These are phyloP conservation scores for Colletotrichum sp. DNA, from an alignment of 2,329 filamentous ascomycete genomes.

Conservation along the genomic window DNA sequence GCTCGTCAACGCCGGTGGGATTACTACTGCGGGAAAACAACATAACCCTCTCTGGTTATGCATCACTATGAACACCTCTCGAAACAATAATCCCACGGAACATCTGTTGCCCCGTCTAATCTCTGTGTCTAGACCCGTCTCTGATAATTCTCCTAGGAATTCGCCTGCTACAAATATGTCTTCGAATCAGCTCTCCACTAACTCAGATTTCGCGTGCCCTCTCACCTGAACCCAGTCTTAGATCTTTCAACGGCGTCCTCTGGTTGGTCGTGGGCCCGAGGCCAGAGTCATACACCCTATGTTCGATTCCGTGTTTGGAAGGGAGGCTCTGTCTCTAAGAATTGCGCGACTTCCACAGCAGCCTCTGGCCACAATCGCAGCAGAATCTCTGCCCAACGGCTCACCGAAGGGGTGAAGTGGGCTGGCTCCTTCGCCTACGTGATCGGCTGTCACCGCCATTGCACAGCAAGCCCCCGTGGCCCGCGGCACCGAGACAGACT, in stretches of 20 bases:
- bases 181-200: background rate
- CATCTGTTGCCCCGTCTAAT: background rate
- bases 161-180: background rate
- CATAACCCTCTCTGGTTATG: no score
- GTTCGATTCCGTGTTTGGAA: slow-evolving; percentile 22
- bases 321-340: slow-evolving; percentile 18
- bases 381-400: slow-evolving; percentile 28
- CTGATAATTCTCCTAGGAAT: background rate
- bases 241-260: slow-evolving; percentile 18
- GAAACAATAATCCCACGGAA: background rate
- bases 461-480: slow-evolving; percentile 34
- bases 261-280: slow-evolving; percentile 28
- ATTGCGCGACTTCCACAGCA: slow-evolving; percentile 24
- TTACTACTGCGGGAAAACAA: background rate
- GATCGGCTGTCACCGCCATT: slow-evolving; percentile 34
- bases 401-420: slow-evolving; percentile 29
- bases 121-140: background rate
- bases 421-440: background rate
- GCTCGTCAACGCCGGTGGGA: background rate
- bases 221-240: slow-evolving; percentile 12
- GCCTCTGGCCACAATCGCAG: background rate
- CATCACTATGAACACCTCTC: background rate
- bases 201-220: background rate
- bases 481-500: slow-evolving; percentile 36
- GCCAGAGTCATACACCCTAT: slow-evolving; percentile 34